Evolutionary conservation across 2,329 filamentous ascomycete genomes (phyloP), one percentile per base, ranked within the genome.

Genomic region (Lasiodiplodia gonubiensis): DNA sequence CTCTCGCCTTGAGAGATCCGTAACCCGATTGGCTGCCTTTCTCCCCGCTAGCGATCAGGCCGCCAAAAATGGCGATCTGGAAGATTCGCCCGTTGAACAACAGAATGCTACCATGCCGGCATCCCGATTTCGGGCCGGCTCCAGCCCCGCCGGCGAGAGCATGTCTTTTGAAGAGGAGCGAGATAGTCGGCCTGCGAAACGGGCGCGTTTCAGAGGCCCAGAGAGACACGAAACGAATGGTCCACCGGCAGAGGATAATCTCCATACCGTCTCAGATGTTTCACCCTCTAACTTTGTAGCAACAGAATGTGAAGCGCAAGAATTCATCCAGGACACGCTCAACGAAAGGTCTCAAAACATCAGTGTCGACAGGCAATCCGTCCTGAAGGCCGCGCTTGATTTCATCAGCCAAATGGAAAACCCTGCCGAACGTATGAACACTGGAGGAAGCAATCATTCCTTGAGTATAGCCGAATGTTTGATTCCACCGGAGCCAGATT

Each of bases 351-450:
- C 35, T n/a, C 53, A 25, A 49, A 42, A 30, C 12, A 53, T 67
- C 23, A 37, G 35, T 2, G 21, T 33, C 23, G 65, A 67, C 27
- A 60, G 49, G 30, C 46, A 48, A 8, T 57, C 65, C 14, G 65
- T 67, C 18, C 49, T 67, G 12, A 48, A 67, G 25, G 21, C 65
- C 1, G 65, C 65, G 1, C 25, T 67, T 25, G 53, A 52, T 2
- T 67, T 67, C 25, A 59, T 67, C 33, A 14, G 48, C 12, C 30
- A 67, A 48, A 67, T 61, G 48, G 53, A 59, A n/a, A 46, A 63
- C 6, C 59, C 46, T 30, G 7, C 51, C 30, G 11, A 46, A 3
- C 14, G 18, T 3, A 51, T 30, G 3, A n/a, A 52, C 4, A 51
- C 10, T 11, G 51, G 39, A 11, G 46, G 1, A 4, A 6, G 7